Base-by-base conservation (phyloP, 768 basidiomycete genomes). In the Rhodosporidiobolus sp. region DNA sequence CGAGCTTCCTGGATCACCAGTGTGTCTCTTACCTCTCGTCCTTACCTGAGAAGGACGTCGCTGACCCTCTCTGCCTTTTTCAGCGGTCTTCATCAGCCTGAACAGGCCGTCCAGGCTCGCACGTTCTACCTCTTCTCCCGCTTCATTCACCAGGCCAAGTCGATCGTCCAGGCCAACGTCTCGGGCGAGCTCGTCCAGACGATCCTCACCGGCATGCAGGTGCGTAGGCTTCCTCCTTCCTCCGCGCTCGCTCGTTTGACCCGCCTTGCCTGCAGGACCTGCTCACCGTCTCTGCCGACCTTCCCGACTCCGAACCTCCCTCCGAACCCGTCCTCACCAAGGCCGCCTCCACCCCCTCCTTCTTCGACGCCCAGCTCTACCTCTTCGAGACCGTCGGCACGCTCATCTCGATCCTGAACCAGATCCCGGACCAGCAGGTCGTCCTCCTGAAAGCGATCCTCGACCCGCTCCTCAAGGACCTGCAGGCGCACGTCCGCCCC, bases 61-160 rank as follows among this genome's bases (percentile, higher is more conserved):
- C 45, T 24, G 19, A 32, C 19, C 10, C 12, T 30, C 52, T 73
- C 45, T 17, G 26, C 26, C 1, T 63, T 32, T 8, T 49, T 30
- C 77, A 95, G 95, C 58, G 96, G 96, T 28, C 83, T 98, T 35
- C 96, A 97, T 79, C 92, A 88, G 75, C 82, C 85, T 28, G 87
- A 90, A 64, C 82, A 85, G 28, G 84, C 84, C 22, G 87, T 90
- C 70, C 88, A 90, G 48, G 85, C 89, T 6, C 86, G 96, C 58
- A 84, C 91, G 54, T 96, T 87, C 82, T 98, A 99, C 81, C 88
- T 98, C 61, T 96, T 96, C 83, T 85, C 91, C 79, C 88, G 89
- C 59, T 97, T 98, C 81, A 89, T 97, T 81, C 88, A 88, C 81
- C 92, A 95, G 78, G 83, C 87, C 67, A 85, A 87, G 69, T 86